Evolutionary conservation across 2,329 filamentous ascomycete species (phyloP).

Genomic region (Grosmannia penicillata): DNA sequence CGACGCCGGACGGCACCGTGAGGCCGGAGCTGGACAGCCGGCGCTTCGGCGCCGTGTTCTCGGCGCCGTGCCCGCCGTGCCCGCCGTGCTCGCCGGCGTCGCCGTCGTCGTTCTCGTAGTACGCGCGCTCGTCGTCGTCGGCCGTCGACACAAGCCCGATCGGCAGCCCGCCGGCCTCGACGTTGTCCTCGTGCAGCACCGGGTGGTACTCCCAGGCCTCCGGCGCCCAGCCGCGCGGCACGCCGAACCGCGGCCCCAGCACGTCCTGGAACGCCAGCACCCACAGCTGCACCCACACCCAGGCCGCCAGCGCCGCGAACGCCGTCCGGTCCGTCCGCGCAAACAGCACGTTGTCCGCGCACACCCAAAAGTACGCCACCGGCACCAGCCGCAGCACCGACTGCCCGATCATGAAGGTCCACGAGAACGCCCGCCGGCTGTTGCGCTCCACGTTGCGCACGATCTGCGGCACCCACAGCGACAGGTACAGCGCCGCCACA

Average conservation of each 20-base stretch:
- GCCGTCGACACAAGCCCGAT: conserved; percentile 43
- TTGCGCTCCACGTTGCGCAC: conserved; percentile 81
- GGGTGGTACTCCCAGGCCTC: conserved; percentile 92
- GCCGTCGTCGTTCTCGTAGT: not conserved
- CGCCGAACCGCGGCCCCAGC: conserved; percentile 74
- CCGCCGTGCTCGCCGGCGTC: conserved; percentile 8
- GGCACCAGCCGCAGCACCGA: conserved; percentile 65
- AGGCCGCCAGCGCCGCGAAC: conserved; percentile 51
- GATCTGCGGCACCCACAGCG: conserved; percentile 87
- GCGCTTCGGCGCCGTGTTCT: conserved; percentile 12
- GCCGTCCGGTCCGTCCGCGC: conserved; percentile 51
- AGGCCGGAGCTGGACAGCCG: conserved; percentile 14
- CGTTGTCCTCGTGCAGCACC: conserved; percentile 64
- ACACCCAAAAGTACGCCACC: conserved; percentile 73
- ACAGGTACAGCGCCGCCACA: conserved; percentile 63
- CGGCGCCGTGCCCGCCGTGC: conserved; percentile 12
- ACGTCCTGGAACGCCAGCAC: conserved; percentile 69
- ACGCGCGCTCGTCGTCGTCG: not conserved
- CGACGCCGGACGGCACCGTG: not conserved
- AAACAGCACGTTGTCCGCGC: conserved; percentile 67
- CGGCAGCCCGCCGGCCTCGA: conserved; percentile 66
- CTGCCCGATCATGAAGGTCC: conserved; percentile 81
- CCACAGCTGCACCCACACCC: conserved; percentile 80
- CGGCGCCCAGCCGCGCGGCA: conserved; percentile 54
- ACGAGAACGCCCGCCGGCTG: conserved; percentile 78